Evolutionary conservation across 2,329 filamentous ascomycete genomes (phyloP), one percentile per base, ranked within the genome.

Genomic region (Thielaviopsis ethacetica): DNA sequence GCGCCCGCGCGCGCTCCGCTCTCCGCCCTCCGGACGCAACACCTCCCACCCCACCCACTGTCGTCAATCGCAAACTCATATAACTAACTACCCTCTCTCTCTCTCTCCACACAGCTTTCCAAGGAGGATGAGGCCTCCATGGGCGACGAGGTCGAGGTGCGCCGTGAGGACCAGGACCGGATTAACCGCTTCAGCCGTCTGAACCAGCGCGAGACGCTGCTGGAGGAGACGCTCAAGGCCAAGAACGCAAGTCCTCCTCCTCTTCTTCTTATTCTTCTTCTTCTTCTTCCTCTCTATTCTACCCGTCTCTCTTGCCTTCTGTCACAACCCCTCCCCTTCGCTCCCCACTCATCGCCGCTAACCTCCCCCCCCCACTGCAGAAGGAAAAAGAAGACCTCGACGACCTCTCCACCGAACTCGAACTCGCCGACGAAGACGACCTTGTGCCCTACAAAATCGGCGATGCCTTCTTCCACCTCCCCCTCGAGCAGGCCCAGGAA

Each of bases 341-440:
- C 13, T 53, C 30, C 30, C 30, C 10, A 9, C n/a, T n/a, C n/a
- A n/a, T n/a, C n/a, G n/a, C n/a, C n/a, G 10, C 30, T 34, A 34
- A 34, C 30, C 30, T 56, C n/a, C 4, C 58, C 52, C 15, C 17
- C 64, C n/a, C n/a, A n/a, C n/a, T n/a, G 58, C 67, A 97, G 91
- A 97, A 97, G 76, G 91, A 97, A 71, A 97, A 96, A 74, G 93
- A 98, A 72, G 93, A 97, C 68, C 81, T 97, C 3, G 91, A 97
- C 69, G 93, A 98, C 71, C 80, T 98, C 58, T 86, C 85, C 1
- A 88, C 79, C 58, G 93, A 98, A 71, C 78, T 98, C 53, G 93
- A 98, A 73, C 82, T 98, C 19, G 88, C 89, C 57, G 91, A 97
- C 70, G 93, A 98, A 70, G 91, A 97, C 66, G 90, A 95, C 57